Conservation (phyloP, 208 protist genomes). For the Acanthamoeba lenticulata region DNA sequence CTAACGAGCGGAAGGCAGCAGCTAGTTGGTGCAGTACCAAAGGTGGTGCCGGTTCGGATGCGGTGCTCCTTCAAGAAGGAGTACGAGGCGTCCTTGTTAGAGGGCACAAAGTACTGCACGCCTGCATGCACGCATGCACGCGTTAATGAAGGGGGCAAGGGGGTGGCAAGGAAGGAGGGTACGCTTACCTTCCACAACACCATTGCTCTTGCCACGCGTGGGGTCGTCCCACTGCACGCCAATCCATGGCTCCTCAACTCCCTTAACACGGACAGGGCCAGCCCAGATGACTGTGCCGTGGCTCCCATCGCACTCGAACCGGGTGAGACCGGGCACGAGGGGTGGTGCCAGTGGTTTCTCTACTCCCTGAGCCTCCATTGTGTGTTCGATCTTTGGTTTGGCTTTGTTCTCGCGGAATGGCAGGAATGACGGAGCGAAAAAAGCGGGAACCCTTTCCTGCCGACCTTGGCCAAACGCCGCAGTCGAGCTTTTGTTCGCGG, state of each 20-base stretch:
- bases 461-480: not conserved
- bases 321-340: too few relatives aligned
- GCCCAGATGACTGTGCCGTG: not conserved
- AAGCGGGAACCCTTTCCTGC: not conserved
- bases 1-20: too few relatives aligned
- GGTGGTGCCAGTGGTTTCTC: not conserved
- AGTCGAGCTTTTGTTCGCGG: not conserved
- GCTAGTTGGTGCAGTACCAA: too few relatives aligned
- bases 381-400: too few relatives aligned
- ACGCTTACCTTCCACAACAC: not conserved
- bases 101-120: not conserved
- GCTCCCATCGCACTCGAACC: not conserved
- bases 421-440: not conserved
- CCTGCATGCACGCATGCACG: not conserved
- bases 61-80: not conserved
- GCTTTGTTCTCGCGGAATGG: not conserved
- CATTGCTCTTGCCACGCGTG: not conserved
- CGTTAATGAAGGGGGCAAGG: not conserved
- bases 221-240: conserved; percentile 1
- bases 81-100: not conserved
- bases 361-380: not conserved
- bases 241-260: not conserved
- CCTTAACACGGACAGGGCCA: not conserved
- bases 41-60: not conserved
- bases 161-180: too few relatives aligned